Evolutionary conservation across 805 yeast species (phyloP).

Genomic region (Suhomyces xylopsoci): DNA sequence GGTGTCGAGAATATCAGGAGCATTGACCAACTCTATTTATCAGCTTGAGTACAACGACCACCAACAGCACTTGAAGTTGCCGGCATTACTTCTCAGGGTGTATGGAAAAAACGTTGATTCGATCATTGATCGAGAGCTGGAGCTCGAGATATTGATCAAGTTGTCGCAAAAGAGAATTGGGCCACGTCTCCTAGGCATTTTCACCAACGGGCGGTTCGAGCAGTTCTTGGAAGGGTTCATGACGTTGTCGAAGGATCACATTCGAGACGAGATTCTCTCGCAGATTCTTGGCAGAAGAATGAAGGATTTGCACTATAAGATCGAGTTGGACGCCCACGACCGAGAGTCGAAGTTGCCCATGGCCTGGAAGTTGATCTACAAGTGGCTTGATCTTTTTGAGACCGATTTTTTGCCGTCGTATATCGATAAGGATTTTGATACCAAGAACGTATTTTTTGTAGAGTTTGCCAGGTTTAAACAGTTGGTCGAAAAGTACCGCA

Average conservation of each 20-base stretch:
- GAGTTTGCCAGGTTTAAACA: slow-evolving; percentile 50
- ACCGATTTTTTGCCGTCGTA: slow-evolving; percentile 41
- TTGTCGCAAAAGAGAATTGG: slow-evolving; percentile 80
- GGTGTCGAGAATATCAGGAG: slow-evolving; percentile 78
- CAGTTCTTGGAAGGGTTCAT: slow-evolving; percentile 83
- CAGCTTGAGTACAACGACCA: slow-evolving; percentile 55
- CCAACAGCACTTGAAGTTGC: slow-evolving; percentile 40
- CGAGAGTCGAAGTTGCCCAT: slow-evolving; percentile 53
- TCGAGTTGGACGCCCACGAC: slow-evolving; percentile 61
- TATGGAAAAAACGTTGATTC: slow-evolving; percentile 87
- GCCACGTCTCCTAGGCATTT: slow-evolving; percentile 84
- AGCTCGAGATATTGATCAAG: slow-evolving; percentile 67
- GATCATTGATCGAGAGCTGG: slow-evolving; percentile 82
- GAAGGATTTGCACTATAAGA: slow-evolving; percentile 88
- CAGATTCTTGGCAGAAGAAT: slow-evolving; percentile 91
- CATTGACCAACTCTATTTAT: slow-evolving; percentile 88
- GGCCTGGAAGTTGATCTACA: slow-evolving; percentile 64
- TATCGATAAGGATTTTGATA: slow-evolving; percentile 26
- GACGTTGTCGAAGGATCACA: slow-evolving; percentile 69
- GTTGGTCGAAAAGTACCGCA: slow-evolving; percentile 50
- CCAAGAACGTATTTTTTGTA: slow-evolving; percentile 40
- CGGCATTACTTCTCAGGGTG: slow-evolving; percentile 68
- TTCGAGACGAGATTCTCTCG: slow-evolving; percentile 71
- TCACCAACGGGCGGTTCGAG: slow-evolving; percentile 89
- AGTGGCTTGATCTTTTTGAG: slow-evolving; percentile 59